Conservation (phyloP, 495 filamentous ascomycete species). For the Penicillium ochrochloron region DNA sequence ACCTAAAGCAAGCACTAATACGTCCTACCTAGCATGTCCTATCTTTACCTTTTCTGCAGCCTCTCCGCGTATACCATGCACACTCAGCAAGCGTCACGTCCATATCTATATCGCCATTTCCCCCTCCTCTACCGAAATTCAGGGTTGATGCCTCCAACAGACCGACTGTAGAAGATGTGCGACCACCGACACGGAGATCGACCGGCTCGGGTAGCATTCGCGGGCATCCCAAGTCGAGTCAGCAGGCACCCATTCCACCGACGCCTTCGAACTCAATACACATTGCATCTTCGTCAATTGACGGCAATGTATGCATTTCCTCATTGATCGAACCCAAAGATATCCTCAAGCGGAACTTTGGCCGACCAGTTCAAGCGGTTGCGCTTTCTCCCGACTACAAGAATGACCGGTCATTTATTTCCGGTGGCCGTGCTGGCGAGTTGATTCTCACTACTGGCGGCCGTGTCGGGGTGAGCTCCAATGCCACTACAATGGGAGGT, state of each 20-base stretch:
- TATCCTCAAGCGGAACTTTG: slow-evolving; percentile 89
- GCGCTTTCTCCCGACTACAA: slow-evolving; percentile 92
- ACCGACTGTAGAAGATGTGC: slow-evolving; percentile 52
- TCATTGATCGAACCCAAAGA: slow-evolving; percentile 80
- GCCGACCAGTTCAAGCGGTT: slow-evolving; percentile 85
- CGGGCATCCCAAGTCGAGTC: slow-evolving; percentile 51
- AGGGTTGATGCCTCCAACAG: slow-evolving; percentile 57
- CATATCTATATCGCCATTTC: slow-evolving; percentile 89
- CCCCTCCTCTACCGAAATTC: slow-evolving; percentile 67
- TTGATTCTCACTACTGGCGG: slow-evolving; percentile 88
- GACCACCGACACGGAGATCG: slow-evolving; percentile 47
- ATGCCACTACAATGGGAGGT: slow-evolving; percentile 78
- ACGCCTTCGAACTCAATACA: slow-evolving; percentile 85
- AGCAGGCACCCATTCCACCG: slow-evolving; percentile 55
- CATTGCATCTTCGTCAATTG: slow-evolving; percentile 91
- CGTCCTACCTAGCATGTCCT: slow-evolving; percentile 71
- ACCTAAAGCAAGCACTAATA: slow-evolving; percentile 25
- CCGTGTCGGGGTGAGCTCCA: slow-evolving; percentile 73
- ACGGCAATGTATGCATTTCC: slow-evolving; percentile 89
- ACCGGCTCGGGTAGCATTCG: slow-evolving; percentile 55
- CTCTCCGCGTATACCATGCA: slow-evolving; percentile 83
- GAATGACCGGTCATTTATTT: slow-evolving; percentile 82
- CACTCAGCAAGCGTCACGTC: slow-evolving; percentile 89
- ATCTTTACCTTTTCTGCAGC: slow-evolving; percentile 76
- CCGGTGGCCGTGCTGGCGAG: slow-evolving; percentile 87